A percentile compares a stretch with the other conserved stretches of the same genome.
Evolutionary conservation across 345 rosid genomes (phyloP).

Genomic region (Combretum micranthum): DNA sequence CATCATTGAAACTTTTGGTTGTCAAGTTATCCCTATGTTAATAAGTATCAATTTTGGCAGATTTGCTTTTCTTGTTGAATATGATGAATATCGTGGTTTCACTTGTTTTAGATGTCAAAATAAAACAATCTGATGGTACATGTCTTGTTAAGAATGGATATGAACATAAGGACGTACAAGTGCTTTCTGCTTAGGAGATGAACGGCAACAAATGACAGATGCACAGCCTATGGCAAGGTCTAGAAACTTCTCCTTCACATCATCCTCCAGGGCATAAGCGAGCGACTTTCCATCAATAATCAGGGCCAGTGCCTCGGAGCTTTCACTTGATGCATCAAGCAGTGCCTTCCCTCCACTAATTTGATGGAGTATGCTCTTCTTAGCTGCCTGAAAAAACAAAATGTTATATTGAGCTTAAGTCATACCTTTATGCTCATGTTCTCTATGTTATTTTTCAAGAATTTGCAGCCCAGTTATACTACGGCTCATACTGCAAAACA

Average conservation of each 20-base stretch:
- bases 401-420: conserved; percentile 3
- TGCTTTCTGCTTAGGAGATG: conserved; percentile 97
- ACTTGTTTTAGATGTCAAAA: too few species aligned
- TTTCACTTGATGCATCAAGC: conserved; percentile 41
- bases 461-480: too few species aligned
- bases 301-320: conserved; percentile 65
- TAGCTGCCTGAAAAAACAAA: conserved; percentile 43
- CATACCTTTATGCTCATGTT: background rate
- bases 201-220: conserved; percentile 93
- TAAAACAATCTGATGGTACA: background rate
- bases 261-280: conserved; percentile 68
- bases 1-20: too few species aligned
- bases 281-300: conserved; percentile 90
- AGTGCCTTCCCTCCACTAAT: conserved; percentile 47
- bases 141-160: background rate
- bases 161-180: conserved; percentile 38
- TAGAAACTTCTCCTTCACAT: conserved; percentile 61
- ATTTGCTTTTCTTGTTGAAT: too few species aligned
- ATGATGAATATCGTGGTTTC: too few species aligned
- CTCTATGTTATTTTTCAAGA: too few species aligned
- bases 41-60: too few species aligned
- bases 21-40: too few species aligned
- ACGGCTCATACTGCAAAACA: too few species aligned
- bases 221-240: conserved; percentile 86
- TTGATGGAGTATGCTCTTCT: conserved; percentile 54